Evolutionary conservation across 306 rosid species (phyloP), one percentile per base, ranked within the genome.

Genomic region (Rosa lucieae): DNA sequence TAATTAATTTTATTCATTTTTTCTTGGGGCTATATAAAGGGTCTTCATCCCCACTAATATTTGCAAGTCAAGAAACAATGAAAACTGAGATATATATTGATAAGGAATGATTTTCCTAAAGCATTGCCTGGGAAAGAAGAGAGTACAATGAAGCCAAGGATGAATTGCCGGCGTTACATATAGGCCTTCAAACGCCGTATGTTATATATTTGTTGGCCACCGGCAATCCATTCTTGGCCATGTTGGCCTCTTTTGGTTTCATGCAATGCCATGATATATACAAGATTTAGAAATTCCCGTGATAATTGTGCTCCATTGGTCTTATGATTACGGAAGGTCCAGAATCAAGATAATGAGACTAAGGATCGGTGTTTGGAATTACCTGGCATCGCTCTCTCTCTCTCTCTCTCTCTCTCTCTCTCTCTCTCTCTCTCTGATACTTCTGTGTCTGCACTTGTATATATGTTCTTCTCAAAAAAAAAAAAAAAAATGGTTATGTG

Each of bases 91-190:
- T 10, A 5, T 72, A 23, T 26, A 48, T 72, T 9, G 20, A 35
- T 39, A 55, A 39, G 77, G 13, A 58, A 37, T 53, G 6, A 43
- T 2, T 58, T 56, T 40, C 49, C 18, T 62, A 3, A n/a, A 39
- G 72, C 72, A 46, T 83, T 70, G 47, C 89, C 52, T 23, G 87
- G 52, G 58, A 73, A 29, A 67, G 72, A 83, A 71, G 71, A 39
- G 78, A 74, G 89, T 47, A 18, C 52, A 52, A 77, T 84, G 75
- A 72, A 86, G 91, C 88, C 88, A 88, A 86, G 89, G 82, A 88
- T 88, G 91, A 86, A 85, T 88, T 84, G 91, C 84, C 88, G 85
- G 78, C 70, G 4, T 71, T 26, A 29, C 10, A 21, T 20, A 55
- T 10, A 59, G 17, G 67, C 40, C 39, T 61, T 61, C 17, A 61